phyloP scores from a whole-genome alignment of 2,329 filamentous ascomycete genomes.

The Colletotrichum spinosum region DNA sequence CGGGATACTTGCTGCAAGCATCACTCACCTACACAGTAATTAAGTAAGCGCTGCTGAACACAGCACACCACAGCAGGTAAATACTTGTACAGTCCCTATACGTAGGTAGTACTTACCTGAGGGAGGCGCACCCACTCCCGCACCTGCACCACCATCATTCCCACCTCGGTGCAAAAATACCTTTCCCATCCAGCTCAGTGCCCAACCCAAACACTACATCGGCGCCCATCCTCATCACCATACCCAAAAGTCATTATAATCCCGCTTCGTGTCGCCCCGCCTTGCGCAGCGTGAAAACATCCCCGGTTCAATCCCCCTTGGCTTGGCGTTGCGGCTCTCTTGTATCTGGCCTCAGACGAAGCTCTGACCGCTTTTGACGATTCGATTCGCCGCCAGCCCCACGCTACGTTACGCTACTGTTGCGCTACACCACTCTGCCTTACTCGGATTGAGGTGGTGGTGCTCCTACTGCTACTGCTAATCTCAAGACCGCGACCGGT shows the following conservation, averaged over 20 bases:
- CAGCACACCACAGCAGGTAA: slow-evolving; percentile 15
- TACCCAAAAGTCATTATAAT: slow-evolving; percentile 28
- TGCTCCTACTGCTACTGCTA: slow-evolving; percentile 9
- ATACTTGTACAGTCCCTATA: slow-evolving; percentile 10
- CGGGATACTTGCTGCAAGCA: no score
- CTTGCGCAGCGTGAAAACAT: slow-evolving; percentile 16
- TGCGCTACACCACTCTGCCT: no score
- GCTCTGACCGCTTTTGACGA: slow-evolving; percentile 37
- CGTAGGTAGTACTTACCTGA: background rate
- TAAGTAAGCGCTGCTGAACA: slow-evolving; percentile 17
- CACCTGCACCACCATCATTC: slow-evolving; percentile 3
- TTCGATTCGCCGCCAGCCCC: slow-evolving; percentile 37
- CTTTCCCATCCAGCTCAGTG: slow-evolving; percentile 1
- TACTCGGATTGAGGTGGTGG: slow-evolving; percentile 30
- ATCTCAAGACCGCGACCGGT: slow-evolving; percentile 32
- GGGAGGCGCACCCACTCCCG: background rate
- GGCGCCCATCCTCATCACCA: slow-evolving; percentile 19
- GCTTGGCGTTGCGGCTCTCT: slow-evolving; percentile 13
- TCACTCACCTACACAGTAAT: background rate
- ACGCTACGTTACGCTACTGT: slow-evolving; percentile 17
- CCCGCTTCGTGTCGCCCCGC: slow-evolving; percentile 20
- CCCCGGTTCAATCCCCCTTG: slow-evolving; percentile 4
- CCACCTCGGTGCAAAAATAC: slow-evolving; percentile 34
- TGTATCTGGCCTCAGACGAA: slow-evolving; percentile 31
- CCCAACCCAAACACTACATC: slow-evolving; percentile 30